Base-by-base conservation (phyloP, 78 protist genomes). In the Dictyostelium intermedium region DNA sequence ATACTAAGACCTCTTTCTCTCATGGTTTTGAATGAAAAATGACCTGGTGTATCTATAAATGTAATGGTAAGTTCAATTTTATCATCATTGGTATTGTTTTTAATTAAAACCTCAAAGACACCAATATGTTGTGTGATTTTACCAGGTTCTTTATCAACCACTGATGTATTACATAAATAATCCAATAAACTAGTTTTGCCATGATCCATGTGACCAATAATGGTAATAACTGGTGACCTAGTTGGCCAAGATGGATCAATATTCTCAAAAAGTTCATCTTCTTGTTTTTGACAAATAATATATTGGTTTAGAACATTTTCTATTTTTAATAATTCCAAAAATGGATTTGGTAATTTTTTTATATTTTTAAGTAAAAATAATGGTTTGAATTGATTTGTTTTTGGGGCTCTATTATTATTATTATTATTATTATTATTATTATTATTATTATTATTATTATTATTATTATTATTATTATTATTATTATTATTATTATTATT, bases 191-290 rank as follows among this genome's bases (percentile, higher is more conserved):
- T 76, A 0, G 99, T 98, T 84, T 98, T 98, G 37, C 99, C 99
- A 60, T 98, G 99, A 81, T 98, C 98, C 32, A 98, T 98, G 83
- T 98, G 99, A 13, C 99, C 99, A 97, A 98, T 97, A 30, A 98
- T 32, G 1, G 99, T 95, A 5, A 98, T 99, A 27, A 98, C 95
- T 2, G 99, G 99, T 56, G 98, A 25, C 45, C 89, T 60, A 5
- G 11, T 18, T 35, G 83, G 45, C 94, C 94, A 89, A 0, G 74
- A 34, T 11, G 61, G 41, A 32, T 89, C n/a, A 0, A 1, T 1
- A 8, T 78, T 87, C 82, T 18, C 41, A 53, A 37, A 25, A 18
- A 43, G 47, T 34, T 89, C 83, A 1, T 11, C 10, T 13, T 18
- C 47, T 34, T 30, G 7, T 11, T 18, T 72, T 16, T 72, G 25